Base-by-base conservation (phyloP, 345 rosid genomes). In the Mercurialis annua region DNA sequence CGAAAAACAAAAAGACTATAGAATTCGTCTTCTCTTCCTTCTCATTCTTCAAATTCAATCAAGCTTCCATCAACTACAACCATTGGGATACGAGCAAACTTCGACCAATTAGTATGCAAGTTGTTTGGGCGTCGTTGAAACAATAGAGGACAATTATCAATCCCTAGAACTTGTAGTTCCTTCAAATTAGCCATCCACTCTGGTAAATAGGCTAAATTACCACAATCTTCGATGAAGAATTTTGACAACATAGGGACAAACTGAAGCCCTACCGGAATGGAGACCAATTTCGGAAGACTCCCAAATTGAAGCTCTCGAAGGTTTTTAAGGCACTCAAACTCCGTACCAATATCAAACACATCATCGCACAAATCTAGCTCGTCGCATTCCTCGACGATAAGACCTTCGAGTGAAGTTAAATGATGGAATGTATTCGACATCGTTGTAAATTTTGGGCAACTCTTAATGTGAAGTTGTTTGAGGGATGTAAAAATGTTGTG, bases 111-210 rank as follows among this genome's bases (percentile, higher is more conserved):
- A 17, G 14, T 30, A 10, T 52, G 38, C 9, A 9, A 26, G 10
- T 21, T 36, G 2, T 16, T 49, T 26, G 42, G 17, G 15, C 66
- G 40, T 49, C 67, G 40, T 51, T 38, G 24, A 42, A 21, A 7
- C 64, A 55, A 10, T 2, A 23, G 7, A 12, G 57, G 49, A 36
- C 69, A 64, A 0, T 20, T 4, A 0, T 0, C 0, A 26, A 69
- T 24, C 0, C 2, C 1, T 33, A 69, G n/a, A 3, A 5, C 0
- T 4, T 50, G 4, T 29, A 69, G 29, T 33, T 30, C 12, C 1
- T 38, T 68, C 14, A 68, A 64, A 48, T 68, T 59, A 46, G 20
- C 17, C 8, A 68, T 68, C 65, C 72, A 59, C 24, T 48, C 72
- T 1, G 65, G 65, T 11, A 59, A 48, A 50, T 18, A 18, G 34